Conservation (phyloP, 2,329 filamentous ascomycete species). For the Colletotrichum abscissum region DNA sequence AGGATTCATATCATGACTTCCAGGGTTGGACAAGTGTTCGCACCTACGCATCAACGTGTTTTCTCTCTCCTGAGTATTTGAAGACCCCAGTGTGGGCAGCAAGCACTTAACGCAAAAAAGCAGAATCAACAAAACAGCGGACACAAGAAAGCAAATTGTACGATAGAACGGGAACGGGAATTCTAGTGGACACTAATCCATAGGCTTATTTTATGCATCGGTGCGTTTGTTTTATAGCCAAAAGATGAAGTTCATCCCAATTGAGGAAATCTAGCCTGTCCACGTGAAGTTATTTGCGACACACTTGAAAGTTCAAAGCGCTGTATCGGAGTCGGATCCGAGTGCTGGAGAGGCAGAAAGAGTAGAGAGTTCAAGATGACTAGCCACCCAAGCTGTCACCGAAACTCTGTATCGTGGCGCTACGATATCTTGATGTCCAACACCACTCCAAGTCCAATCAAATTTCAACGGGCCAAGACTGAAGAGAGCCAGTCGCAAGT, state of each 20-base stretch:
- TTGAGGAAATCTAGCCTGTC: background rate
- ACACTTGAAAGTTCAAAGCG: background rate
- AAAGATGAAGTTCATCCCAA: slow-evolving; percentile 12
- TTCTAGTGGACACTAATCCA: slow-evolving; percentile 23
- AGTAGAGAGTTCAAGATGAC: background rate
- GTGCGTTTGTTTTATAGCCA: background rate
- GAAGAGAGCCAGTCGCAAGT: slow-evolving; percentile 3
- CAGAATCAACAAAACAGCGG: slow-evolving; percentile 7
- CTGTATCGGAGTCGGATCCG: slow-evolving; percentile 8
- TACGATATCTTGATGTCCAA: background rate
- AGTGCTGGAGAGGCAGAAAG: background rate
- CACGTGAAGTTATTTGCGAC: background rate
- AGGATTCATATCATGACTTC: slow-evolving; percentile 16
- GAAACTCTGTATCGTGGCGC: background rate
- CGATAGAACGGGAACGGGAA: slow-evolving; percentile 17
- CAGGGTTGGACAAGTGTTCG: slow-evolving; percentile 11
- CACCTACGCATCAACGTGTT: background rate
- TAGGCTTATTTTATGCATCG: slow-evolving; percentile 21
- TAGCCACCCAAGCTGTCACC: background rate
- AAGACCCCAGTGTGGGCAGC: background rate
- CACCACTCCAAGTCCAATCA: background rate
- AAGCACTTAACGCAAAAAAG: background rate
- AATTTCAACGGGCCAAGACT: background rate
- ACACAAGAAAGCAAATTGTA: slow-evolving; percentile 18
- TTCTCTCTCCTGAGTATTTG: background rate